Conservation (phyloP, 139 green algal genomes). For the Closterium sp. region DNA sequence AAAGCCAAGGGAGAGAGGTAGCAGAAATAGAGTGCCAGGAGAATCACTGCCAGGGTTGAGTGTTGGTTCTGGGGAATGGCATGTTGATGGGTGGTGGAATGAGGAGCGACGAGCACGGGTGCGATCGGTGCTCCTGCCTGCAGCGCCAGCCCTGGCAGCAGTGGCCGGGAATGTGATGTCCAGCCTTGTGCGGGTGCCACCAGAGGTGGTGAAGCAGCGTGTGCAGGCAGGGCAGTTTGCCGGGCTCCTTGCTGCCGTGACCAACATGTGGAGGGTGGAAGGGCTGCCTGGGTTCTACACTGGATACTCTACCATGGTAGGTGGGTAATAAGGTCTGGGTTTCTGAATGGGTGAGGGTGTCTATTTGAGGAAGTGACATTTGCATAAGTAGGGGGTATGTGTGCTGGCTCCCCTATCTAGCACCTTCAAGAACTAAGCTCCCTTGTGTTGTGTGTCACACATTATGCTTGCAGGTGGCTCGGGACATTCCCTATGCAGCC, state of each 20-base stretch:
- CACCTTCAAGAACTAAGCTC: background rate
- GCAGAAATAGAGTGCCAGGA: background rate
- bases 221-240: conserved; percentile 49
- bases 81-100: background rate
- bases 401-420: background rate
- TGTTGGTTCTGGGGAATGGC: background rate
- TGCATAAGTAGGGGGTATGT: background rate
- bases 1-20: background rate
- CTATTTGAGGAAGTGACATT: background rate
- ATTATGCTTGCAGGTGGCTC: conserved; percentile 38
- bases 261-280: conserved; percentile 21
- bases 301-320: conserved; percentile 11
- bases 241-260: conserved; percentile 21
- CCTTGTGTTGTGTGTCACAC: background rate
- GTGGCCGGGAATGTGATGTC: conserved; percentile 47
- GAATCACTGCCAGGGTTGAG: background rate
- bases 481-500: conserved; percentile 56
- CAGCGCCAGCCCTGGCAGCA: conserved; percentile 37
- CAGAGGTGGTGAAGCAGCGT: conserved; percentile 56
- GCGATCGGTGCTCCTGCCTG: background rate
- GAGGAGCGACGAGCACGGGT: background rate
- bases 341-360: background rate
- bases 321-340: background rate
- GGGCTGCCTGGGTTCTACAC: conserved; percentile 42
- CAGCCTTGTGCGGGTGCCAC: conserved; percentile 53